phyloP scores from a whole-genome alignment of 1,139 yeast genomes.

The Pichia terricola region DNA sequence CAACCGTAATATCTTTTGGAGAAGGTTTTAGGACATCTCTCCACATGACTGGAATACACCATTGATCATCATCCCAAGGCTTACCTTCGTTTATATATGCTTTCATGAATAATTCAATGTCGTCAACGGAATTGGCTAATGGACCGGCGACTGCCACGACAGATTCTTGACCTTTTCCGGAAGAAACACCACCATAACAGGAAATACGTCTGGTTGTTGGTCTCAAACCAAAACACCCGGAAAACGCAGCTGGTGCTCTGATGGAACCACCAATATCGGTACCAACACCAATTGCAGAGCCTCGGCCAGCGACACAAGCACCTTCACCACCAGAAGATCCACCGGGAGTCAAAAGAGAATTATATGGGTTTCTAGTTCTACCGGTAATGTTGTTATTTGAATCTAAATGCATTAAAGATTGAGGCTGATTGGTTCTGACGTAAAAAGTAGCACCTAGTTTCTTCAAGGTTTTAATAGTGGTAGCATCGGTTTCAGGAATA shows the following conservation, averaged over 20 bases:
- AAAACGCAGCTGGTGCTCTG: conserved; percentile 66
- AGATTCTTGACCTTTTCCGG: conserved; percentile 51
- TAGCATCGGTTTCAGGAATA: conserved; percentile 41
- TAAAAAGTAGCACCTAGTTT: conserved; percentile 60
- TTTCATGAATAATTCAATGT: conserved; percentile 56
- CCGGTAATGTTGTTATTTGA: conserved; percentile 42
- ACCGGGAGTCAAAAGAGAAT: conserved; percentile 45
- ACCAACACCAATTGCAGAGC: conserved; percentile 60
- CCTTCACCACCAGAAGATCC: conserved; percentile 82
- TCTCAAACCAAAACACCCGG: conserved; percentile 59
- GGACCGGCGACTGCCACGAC: conserved; percentile 58
- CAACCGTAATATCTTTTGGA: conserved; percentile 34
- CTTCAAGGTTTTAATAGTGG: conserved; percentile 41
- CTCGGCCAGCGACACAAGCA: conserved; percentile 54
- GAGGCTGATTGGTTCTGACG: conserved; percentile 47
- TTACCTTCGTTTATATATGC: conserved; percentile 47
- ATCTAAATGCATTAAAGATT: conserved; percentile 47
- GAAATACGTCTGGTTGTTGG: conserved; percentile 60
- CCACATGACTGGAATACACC: conserved; percentile 48
- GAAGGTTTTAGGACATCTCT: conserved; percentile 37
- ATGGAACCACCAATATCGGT: conserved; percentile 77
- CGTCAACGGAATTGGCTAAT: conserved; percentile 50
- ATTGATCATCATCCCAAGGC: conserved; percentile 50
- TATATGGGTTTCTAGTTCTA: conserved; percentile 44
- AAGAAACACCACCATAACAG: conserved; percentile 38